Evolutionary conservation across 1,139 yeast genomes (phyloP).

Genomic region (Candida gigantensis): DNA sequence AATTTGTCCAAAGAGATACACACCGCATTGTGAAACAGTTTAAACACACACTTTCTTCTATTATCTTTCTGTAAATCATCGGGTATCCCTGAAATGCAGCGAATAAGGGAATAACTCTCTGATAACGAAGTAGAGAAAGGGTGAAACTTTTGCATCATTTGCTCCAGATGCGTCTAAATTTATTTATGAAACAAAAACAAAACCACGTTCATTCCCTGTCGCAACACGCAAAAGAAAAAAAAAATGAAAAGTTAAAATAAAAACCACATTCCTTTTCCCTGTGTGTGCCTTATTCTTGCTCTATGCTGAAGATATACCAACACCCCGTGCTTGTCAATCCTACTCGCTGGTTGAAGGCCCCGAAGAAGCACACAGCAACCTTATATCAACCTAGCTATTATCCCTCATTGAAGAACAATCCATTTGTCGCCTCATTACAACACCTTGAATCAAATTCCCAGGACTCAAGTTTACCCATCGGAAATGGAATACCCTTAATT

Average conservation of each 20-base stretch:
- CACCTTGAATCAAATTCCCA: slow-evolving; percentile 24
- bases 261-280: not conserved
- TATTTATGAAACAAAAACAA: slow-evolving; percentile 1
- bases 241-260: no score
- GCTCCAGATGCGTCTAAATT: no score
- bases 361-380: slow-evolving; percentile 20
- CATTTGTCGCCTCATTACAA: slow-evolving; percentile 24
- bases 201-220: not conserved
- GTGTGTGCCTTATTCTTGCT: no score
- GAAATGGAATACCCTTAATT: slow-evolving; percentile 25
- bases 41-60: no score
- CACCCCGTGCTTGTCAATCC: slow-evolving; percentile 32
- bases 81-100: no score
- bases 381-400: slow-evolving; percentile 18
- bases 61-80: no score
- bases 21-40: no score
- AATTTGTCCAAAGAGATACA: no score
- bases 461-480: slow-evolving; percentile 22
- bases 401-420: slow-evolving; percentile 19
- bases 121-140: no score
- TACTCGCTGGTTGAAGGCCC: slow-evolving; percentile 21
- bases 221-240: not conserved
- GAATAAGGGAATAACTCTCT: no score
- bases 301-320: slow-evolving; percentile 9
- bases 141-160: slow-evolving; percentile 1